Evolutionary conservation across 2,329 filamentous ascomycete species (phyloP), one percentile per base, ranked within the genome.

Genomic region (Xylaria arbuscula): DNA sequence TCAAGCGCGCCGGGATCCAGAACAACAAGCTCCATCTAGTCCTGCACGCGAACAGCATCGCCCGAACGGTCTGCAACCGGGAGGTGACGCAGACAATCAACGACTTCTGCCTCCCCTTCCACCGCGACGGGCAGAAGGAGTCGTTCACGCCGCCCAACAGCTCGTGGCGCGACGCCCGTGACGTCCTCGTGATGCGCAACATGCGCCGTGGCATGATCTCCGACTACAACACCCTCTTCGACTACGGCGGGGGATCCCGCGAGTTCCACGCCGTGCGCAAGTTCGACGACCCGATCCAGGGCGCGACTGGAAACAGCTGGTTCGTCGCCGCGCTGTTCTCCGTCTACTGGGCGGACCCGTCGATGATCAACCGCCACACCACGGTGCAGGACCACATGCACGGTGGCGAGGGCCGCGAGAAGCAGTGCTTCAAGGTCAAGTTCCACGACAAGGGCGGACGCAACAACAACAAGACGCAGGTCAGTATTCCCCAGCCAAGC

Each of bases 371-470:
- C 75, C 80, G 81, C 38, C 57, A 65, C 32, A 67, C 63, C 51
- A 68, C 54, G 24, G 51, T 13, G 75, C 77, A 28, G 2, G 72
- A 62, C 40, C 58, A 47, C 1, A 73, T 38, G 68, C 50, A 45
- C 64, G 17, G 22, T 28, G 53, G 73, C 58, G 71, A 78, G 53
- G 73, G 77, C 38, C 64, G 55, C 36, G 47, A 38, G 56, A 63
- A 66, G 11, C 68, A 67, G 17, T 66, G 71, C 50, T 75, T 81
- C 62, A 55, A 69, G 19, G 73, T 82, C 76, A 80, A 77, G 68
- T 80, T 84, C 77, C 76, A 83, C 75, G 78, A 82, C 76, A 83
- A 83, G 78, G 82, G 82, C 54, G 82, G 82, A 48, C 75, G 78
- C 70, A 80, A 83, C 75, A 80, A 83, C 73, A 73, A 73, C 70